Percentiles rank a stretch among this genome's conserved stretches.
These are phyloP conservation scores for Pythium dissimile DNA, from an alignment of 352 stramenopile species.

Conservation along the genomic window DNA sequence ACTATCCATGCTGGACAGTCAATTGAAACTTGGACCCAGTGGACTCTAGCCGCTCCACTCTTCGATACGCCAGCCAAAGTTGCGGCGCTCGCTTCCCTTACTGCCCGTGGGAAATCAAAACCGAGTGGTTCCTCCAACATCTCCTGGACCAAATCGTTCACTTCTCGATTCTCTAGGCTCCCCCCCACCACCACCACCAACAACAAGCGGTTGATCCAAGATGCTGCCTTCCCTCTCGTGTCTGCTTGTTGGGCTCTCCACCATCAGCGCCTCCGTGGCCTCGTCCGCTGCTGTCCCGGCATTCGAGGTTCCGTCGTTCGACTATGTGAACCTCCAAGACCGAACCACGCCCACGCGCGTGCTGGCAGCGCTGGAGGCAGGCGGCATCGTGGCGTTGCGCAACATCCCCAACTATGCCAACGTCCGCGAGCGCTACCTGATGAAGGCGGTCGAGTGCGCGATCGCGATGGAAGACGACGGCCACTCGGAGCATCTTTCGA, in stretches of 20 bases:
- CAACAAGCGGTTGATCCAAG: not conserved
- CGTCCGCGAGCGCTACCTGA: slow-evolving; percentile 33
- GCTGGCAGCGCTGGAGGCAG: slow-evolving; percentile 32
- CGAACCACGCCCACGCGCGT: slow-evolving; percentile 18
- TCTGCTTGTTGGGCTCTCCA: not conserved
- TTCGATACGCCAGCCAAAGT: not conserved
- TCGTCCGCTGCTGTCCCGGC: slow-evolving; percentile 13
- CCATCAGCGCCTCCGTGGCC: not conserved
- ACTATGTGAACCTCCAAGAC: slow-evolving; percentile 25
- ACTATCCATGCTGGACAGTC: not conserved
- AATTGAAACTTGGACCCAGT: not conserved
- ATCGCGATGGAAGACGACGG: slow-evolving; percentile 18
- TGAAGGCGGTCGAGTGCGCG: slow-evolving; percentile 34
- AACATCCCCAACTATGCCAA: slow-evolving; percentile 48
- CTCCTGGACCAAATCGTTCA: not conserved
- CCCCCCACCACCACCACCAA: not conserved
- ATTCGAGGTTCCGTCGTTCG: slow-evolving; percentile 33
- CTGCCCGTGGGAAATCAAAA: too few species aligned
- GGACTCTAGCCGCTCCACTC: not conserved
- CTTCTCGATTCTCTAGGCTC: not conserved
- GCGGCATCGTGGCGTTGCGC: slow-evolving; percentile 44
- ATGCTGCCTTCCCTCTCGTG: not conserved
- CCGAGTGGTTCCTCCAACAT: too few species aligned
- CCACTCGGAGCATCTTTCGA: slow-evolving; percentile 26
- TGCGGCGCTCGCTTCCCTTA: too few species aligned